Evolutionary conservation across 2,329 filamentous ascomycete genomes (phyloP), one percentile per base, ranked within the genome.

Genomic region (Apiospora koreana): DNA sequence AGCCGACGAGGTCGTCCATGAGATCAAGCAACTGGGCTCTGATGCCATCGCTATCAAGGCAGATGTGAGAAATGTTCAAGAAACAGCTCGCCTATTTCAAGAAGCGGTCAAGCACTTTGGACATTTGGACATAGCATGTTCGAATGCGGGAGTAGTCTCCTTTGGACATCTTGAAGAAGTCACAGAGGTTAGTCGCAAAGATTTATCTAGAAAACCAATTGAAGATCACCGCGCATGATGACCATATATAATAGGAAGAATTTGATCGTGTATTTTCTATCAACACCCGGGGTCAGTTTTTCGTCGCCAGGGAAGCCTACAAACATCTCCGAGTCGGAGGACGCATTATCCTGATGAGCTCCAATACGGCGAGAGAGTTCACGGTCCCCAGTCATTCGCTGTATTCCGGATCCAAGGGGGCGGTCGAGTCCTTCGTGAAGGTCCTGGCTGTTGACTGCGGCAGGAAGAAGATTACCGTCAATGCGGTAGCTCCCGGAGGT

Each of bases 31-130:
- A 75, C 80, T 85, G 69, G 91, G 91, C 69, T 85, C 86, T 66
- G 88, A 91, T 25, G 77, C 78, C 16, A 68, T 77, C 21, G 74
- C 74, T 28, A 43, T 79, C 64, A 62, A 79, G 70, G 79, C 79
- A 62, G 78, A 81, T 69, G 77, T 82, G 7, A 68, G 74, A 8
- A 43, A 92, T 71, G 87, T 92, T 62, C 79, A 86, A 70, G 84
- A 93, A 80, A 93, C 90, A 73, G 84, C 86, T 68, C 80, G 81
- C 71, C 83, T 93, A 74, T 92, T 93, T 83, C 87, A 62, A 91
- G 91, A n/a, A n/a, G n/a, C n/a, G n/a, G n/a, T n/a, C n/a, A n/a
- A n/a, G n/a, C n/a, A n/a, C n/a, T n/a, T n/a, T n/a, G n/a, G n/a
- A n/a, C n/a, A n/a, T n/a, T n/a, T n/a, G n/a, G n/a, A n/a, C n/a